A percentile compares a stretch with the other conserved stretches of the same genome.
These are phyloP conservation scores for Austropuccinia psidii DNA, from an alignment of 1,284 basidiomycete species.

Conservation along the genomic window DNA sequence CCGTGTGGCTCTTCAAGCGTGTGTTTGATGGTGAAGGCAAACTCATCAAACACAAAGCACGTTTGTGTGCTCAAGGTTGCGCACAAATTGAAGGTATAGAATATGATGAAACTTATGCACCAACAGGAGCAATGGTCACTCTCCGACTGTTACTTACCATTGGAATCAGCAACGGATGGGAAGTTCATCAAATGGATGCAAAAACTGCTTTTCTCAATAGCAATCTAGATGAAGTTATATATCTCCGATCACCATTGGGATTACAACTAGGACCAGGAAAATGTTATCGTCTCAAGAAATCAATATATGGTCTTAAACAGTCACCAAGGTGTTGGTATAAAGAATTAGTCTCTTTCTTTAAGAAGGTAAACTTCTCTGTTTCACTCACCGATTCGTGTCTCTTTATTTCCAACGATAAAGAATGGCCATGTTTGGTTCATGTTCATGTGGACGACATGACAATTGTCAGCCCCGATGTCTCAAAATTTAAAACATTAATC, in stretches of 20 bases:
- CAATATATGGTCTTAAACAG: background rate
- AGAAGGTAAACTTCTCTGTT: background rate
- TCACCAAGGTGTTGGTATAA: background rate
- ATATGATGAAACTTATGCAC: background rate
- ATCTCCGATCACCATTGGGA: background rate
- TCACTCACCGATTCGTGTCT: background rate
- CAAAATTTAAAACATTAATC: background rate
- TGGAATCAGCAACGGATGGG: background rate
- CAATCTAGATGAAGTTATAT: background rate
- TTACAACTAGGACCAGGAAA: background rate
- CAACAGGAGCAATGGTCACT: background rate
- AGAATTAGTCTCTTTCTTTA: background rate
- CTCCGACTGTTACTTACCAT: background rate
- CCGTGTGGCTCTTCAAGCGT: background rate
- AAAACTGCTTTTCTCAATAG: background rate
- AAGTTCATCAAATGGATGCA: constrained; percentile 4
- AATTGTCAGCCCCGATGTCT: background rate
- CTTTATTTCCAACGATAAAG: background rate
- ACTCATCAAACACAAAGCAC: background rate
- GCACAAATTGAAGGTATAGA: constrained; percentile 4
- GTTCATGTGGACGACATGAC: background rate
- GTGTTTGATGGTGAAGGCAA: background rate
- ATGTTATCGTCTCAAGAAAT: background rate
- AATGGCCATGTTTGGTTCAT: background rate
- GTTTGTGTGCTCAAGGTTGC: background rate